These are phyloP conservation scores for Aureobasidium uvarum DNA, from an alignment of 2,329 filamentous ascomycete genomes.

Conservation along the genomic window DNA sequence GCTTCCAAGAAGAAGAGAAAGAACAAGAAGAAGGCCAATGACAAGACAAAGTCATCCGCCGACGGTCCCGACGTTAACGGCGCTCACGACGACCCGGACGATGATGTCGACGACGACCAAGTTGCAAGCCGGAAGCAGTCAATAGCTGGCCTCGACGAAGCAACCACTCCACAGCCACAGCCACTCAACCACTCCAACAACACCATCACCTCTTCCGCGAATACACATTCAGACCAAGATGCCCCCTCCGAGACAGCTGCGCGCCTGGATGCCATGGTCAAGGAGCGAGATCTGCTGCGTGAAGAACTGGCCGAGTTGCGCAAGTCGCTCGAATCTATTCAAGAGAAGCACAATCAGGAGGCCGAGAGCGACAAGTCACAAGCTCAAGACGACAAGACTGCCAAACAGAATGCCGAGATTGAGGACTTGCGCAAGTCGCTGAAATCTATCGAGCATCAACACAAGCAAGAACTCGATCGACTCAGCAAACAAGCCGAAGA, in stretches of 20 bases:
- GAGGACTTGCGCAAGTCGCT: conserved; percentile 78
- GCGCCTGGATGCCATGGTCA: conserved; percentile 70
- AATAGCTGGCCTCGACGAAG: conserved; percentile 7
- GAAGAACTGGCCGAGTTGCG: conserved; percentile 80
- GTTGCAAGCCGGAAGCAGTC: conserved; percentile 10
- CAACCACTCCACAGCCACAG: conserved; percentile 23
- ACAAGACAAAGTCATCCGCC: conserved; percentile 45
- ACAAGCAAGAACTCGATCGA: conserved; percentile 66
- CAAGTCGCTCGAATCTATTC: conserved; percentile 76
- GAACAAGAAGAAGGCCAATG: conserved; percentile 56
- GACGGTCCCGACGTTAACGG: conserved; percentile 39
- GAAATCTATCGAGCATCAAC: conserved; percentile 72
- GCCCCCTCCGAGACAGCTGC: conserved; percentile 34
- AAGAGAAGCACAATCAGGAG: conserved; percentile 66
- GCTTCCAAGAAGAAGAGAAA: conserved; percentile 56
- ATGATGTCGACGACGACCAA: conserved; percentile 42
- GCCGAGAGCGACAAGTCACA: conserved; percentile 36
- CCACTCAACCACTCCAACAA: conserved; percentile 28
- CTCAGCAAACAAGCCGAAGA: conserved; percentile 62
- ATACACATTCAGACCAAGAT: conserved; percentile 21
- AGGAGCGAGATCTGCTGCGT: conserved; percentile 75
- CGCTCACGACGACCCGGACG: conserved; percentile 39
- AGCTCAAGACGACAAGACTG: conserved; percentile 37
- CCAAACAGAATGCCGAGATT: conserved; percentile 53
- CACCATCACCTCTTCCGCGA: neutral